Conservation (phyloP, 192 early-diverging fungal genomes). For the Phlyctochytrium planicorne region DNA sequence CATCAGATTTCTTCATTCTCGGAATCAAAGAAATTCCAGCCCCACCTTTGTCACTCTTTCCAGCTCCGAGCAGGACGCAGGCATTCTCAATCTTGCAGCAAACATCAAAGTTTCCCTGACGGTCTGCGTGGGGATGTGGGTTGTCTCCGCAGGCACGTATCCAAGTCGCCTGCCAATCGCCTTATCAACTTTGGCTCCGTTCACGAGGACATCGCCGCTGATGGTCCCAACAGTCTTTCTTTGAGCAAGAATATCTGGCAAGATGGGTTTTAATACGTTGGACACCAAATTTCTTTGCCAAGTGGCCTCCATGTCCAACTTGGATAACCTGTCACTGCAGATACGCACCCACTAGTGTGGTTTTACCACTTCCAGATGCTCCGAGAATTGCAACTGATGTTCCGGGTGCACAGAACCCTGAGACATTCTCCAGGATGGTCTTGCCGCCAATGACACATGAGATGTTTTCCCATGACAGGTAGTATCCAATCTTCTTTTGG, state of each 20-base stretch:
- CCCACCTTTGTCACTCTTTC: conserved; percentile 56
- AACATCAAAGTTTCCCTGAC: conserved; percentile 51
- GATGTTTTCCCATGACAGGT: conserved; percentile 8
- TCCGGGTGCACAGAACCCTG: conserved; percentile 49
- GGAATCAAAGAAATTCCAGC: not conserved
- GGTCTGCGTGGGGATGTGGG: conserved; percentile 47
- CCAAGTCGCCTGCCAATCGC: not conserved
- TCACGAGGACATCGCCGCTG: not conserved
- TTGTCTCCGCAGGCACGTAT: conserved; percentile 35
- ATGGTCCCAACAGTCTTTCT: not conserved
- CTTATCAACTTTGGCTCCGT: not conserved
- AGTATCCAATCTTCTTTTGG: not conserved
- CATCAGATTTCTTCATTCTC: not conserved
- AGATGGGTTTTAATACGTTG: no score
- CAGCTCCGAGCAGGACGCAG: not conserved
- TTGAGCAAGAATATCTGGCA: not conserved
- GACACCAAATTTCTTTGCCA: no score
- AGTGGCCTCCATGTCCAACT: not conserved
- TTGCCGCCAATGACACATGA: not conserved
- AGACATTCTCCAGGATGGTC: conserved; percentile 40
- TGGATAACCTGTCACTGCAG: not conserved
- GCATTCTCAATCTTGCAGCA: not conserved
- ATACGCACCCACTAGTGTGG: conserved; percentile 15
- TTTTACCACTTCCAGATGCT: conserved; percentile 42
- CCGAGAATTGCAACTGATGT: conserved; percentile 56